Evolutionary conservation across 805 yeast species (phyloP), one percentile per base, ranked within the genome.

Genomic region (Wickerhamomyces sydowiorum): DNA sequence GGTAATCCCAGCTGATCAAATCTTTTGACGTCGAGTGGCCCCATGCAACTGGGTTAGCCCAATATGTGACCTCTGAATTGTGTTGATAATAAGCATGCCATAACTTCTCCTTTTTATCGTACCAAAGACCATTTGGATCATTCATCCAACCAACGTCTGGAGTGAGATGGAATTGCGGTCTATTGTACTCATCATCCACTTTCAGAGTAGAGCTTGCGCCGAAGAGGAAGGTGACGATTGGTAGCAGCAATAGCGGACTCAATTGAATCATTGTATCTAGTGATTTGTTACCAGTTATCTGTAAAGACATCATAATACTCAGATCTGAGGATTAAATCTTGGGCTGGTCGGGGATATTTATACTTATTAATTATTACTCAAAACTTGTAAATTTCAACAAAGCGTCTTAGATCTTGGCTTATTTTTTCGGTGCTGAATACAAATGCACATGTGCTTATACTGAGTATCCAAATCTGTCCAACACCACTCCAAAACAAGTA

Each of bases 51-150:
- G 65, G 67, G 24, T 47, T 43, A 2, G 60, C 69, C 59, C 68
- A 61, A 4, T 52, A 48, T 5, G 59, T 53, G 13, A 40, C 61
- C 35, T 60, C 48, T 3, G 71, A 70, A 42, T 64, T 60, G 53
- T 56, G 60, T 47, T 68, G 73, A 50, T 51, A 68, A 55, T 65
- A 68, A 39, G 60, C 30, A 44, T 68, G 73, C 57, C 59, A 68
- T n/a, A 55, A 17, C 7, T 56, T 51, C 7, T 54, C 56, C 28
- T 46, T 52, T 12, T 50, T 47, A 46, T 64, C 66, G 44, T 57
- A 66, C 48, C 63, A 56, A 37, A 66, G 48, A 8, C 73, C 73
- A 44, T 67, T 67, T 17, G 73, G 73, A 47, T 69, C 73, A 47
- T 68, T 68, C 69, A 68, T 61, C 63, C 69, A 68, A 7, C 66